A percentile compares a stretch with the other conserved stretches of the same genome.
phyloP scores from a whole-genome alignment of 306 rosid genomes.

The Malus sylvestris region DNA sequence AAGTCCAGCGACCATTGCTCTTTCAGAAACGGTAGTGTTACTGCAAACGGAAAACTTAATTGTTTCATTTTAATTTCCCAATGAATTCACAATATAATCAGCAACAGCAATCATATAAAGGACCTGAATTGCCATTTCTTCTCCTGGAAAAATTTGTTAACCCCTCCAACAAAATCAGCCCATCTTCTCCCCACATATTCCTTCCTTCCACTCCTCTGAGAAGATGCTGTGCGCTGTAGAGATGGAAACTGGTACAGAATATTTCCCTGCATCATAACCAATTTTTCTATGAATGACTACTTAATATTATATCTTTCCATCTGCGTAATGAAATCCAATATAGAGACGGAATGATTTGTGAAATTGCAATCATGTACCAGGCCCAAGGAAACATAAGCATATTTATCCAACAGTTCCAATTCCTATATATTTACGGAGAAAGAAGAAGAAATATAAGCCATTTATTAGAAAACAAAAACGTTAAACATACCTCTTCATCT shows the following conservation, averaged over 20 bases:
- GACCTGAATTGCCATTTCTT: conserved; percentile 88
- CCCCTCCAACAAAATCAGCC: conserved; percentile 84
- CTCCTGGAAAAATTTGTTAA: conserved; percentile 76
- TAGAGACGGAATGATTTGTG: not conserved
- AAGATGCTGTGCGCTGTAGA: conserved; percentile 82
- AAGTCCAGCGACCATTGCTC: conserved; percentile 77
- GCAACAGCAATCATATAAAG: not conserved
- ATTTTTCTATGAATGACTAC: not conserved
- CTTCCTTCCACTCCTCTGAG: conserved; percentile 64
- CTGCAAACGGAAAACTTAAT: conserved; percentile 36
- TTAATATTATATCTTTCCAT: not conserved
- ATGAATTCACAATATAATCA: conserved; percentile 9
- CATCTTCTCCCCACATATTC: conserved; percentile 95
- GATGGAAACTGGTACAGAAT: conserved; percentile 91
- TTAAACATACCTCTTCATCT: conserved; percentile 84
- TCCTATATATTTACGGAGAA: not conserved
- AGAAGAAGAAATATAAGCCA: conserved; percentile 1
- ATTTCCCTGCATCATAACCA: conserved; percentile 77
- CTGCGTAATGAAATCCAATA: not conserved
- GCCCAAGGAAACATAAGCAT: not conserved
- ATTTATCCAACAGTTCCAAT: conserved; percentile 4
- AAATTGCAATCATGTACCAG: conserved; percentile 12
- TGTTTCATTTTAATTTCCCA: conserved; percentile 5
- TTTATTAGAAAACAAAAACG: not conserved
- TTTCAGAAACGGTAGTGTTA: conserved; percentile 62